A percentile compares a stretch with the other conserved stretches of the same genome.
phyloP scores from a whole-genome alignment of 179 eudicot species.

The Spinacia oleracea region DNA sequence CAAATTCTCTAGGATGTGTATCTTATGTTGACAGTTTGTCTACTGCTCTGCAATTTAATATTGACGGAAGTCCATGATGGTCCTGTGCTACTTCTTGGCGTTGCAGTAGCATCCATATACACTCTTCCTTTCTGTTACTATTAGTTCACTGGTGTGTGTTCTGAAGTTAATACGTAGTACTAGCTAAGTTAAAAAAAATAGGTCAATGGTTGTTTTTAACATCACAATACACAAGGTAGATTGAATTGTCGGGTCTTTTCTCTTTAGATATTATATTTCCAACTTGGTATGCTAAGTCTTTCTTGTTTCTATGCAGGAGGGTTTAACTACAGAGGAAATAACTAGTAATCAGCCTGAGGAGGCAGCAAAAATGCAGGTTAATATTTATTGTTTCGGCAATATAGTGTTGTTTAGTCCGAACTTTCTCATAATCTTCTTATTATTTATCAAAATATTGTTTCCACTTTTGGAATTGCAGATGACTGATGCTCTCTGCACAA shows the following conservation, averaged over 20 bases:
- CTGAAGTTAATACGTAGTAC: not conserved
- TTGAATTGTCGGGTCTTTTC: not conserved
- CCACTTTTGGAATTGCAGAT: constrained; percentile 48
- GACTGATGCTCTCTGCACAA: constrained; percentile 96
- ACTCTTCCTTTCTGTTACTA: not conserved
- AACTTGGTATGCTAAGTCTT: not conserved
- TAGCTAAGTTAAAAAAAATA: not conserved
- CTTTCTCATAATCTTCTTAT: not conserved
- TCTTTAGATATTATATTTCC: not conserved
- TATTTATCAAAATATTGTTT: constrained; percentile 8
- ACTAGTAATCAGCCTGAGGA: constrained; percentile 85
- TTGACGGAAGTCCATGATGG: not conserved
- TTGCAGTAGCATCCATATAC: not conserved
- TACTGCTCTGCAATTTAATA: not conserved
- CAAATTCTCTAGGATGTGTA: not conserved
- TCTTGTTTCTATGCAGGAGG: constrained; percentile 55
- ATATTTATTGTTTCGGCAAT: not conserved
- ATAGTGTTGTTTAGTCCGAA: not conserved
- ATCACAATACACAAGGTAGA: not conserved
- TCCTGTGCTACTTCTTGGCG: no score
- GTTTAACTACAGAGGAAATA: constrained; percentile 85
- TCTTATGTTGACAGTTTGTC: not conserved
- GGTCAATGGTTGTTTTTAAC: not conserved
- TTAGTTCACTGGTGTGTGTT: not conserved
- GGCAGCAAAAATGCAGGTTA: constrained; percentile 70